These are phyloP conservation scores for Handroanthus guayacan DNA, from an alignment of 257 asterid species.

Conservation along the genomic window DNA sequence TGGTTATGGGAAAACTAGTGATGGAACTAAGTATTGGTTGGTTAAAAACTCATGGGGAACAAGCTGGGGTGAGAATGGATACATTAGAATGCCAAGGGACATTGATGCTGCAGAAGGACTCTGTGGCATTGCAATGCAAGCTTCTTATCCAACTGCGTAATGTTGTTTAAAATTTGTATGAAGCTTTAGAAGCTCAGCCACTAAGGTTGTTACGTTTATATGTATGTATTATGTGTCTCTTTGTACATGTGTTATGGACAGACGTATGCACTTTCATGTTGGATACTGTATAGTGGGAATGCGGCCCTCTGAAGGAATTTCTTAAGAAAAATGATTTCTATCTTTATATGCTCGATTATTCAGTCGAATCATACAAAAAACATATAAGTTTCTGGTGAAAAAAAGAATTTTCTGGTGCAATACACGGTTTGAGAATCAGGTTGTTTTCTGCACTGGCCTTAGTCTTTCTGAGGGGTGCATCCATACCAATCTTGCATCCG, in stretches of 20 bases:
- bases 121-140: conserved; percentile 56
- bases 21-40: conserved; percentile 52
- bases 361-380: not conserved
- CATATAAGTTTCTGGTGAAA: not conserved
- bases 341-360: conserved; percentile 9
- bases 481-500: not conserved
- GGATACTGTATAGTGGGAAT: not conserved
- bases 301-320: not conserved
- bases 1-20: conserved; percentile 42
- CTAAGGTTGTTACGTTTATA: no score
- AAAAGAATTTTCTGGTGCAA: not conserved
- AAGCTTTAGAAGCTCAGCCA: not conserved
- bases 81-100: conserved; percentile 46
- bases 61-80: conserved; percentile 51
- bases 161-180: not conserved
- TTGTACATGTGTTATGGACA: no score
- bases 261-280: no score
- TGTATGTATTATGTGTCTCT: not conserved
- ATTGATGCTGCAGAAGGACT: conserved; percentile 40
- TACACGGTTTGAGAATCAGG: not conserved
- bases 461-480: conserved; percentile 16
- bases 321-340: not conserved
- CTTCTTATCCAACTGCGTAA: conserved; percentile 55
- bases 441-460: conserved; percentile 15
- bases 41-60: conserved; percentile 56